Evolutionary conservation across 2,329 filamentous ascomycete species (phyloP).

Genomic region (Dothiorella sarmentorum): DNA sequence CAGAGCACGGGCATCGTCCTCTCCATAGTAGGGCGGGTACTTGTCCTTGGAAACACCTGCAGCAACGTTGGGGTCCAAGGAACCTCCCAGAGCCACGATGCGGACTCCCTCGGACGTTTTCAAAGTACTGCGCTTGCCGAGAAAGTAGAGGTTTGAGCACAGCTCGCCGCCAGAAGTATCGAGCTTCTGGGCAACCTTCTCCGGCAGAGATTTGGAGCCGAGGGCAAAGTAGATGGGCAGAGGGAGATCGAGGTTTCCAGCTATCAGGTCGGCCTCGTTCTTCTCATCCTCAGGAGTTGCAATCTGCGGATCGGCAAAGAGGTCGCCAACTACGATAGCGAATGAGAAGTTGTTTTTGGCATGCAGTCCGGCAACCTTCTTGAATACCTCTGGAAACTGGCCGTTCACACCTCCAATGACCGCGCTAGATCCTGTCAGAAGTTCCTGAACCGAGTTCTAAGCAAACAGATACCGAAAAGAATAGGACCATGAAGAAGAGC

Average conservation of each 20-base stretch:
- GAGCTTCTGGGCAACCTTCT: slow-evolving; percentile 67
- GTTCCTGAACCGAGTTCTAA: background rate
- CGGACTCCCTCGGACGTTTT: slow-evolving; percentile 88
- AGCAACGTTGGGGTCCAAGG: slow-evolving; percentile 59
- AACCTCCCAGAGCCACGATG: slow-evolving; percentile 82
- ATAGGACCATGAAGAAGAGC: background rate
- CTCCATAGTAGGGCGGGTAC: slow-evolving; percentile 72
- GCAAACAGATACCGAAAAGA: too few relatives aligned
- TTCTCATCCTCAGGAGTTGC: slow-evolving; percentile 54
- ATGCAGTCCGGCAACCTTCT: slow-evolving; percentile 76
- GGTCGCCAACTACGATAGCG: slow-evolving; percentile 77
- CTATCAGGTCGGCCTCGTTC: slow-evolving; percentile 56
- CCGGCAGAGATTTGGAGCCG: slow-evolving; percentile 69
- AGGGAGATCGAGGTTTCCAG: slow-evolving; percentile 69
- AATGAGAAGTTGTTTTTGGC: slow-evolving; percentile 85
- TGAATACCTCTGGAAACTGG: slow-evolving; percentile 69
- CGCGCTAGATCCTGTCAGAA: slow-evolving; percentile 50
- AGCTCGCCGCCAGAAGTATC: slow-evolving; percentile 66
- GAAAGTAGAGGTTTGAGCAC: slow-evolving; percentile 85
- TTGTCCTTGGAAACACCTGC: slow-evolving; percentile 66
- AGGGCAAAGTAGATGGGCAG: slow-evolving; percentile 90
- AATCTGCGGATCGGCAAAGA: slow-evolving; percentile 60
- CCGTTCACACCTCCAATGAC: slow-evolving; percentile 83
- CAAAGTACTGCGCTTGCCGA: slow-evolving; percentile 80
- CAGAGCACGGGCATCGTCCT: slow-evolving; percentile 71